phyloP scores from a whole-genome alignment of 1,139 yeast species.

The Geotrichum citri-aurantii region DNA sequence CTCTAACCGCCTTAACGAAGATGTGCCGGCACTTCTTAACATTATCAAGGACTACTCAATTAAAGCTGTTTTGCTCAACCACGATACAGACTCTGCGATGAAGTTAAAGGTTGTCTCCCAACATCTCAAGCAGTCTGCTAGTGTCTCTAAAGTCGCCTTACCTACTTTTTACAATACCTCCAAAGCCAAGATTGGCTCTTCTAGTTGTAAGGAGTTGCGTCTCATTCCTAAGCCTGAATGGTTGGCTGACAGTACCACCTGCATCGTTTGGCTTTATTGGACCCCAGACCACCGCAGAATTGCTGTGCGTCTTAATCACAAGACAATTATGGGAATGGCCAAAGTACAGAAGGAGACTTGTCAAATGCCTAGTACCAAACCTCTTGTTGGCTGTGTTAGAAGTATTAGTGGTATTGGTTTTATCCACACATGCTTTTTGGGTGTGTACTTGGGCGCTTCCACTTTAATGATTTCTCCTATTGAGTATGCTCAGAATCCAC shows the following conservation, averaged over 20 bases:
- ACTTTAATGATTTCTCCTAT: conserved; percentile 77
- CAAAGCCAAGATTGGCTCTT: conserved; percentile 54
- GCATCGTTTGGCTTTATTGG: conserved; percentile 62
- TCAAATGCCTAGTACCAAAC: conserved; percentile 63
- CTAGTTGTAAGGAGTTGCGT: conserved; percentile 43
- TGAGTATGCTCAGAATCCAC: conserved; percentile 72
- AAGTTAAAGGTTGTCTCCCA: conserved; percentile 66
- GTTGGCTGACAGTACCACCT: conserved; percentile 35
- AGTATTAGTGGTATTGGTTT: conserved; percentile 85
- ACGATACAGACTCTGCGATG: conserved; percentile 59
- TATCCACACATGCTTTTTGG: conserved; percentile 72
- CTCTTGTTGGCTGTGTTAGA: conserved; percentile 81
- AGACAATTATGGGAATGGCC: conserved; percentile 67
- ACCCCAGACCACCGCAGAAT: conserved; percentile 67
- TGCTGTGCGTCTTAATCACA: conserved; percentile 61
- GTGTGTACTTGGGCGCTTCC: conserved; percentile 80
- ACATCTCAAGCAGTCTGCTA: conserved; percentile 52
- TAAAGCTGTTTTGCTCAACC: conserved; percentile 67
- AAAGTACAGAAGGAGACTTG: conserved; percentile 90
- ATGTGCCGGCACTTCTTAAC: conserved; percentile 61
- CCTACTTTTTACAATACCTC: conserved; percentile 63
- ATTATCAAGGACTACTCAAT: conserved; percentile 67
- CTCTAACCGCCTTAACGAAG: conserved; percentile 64
- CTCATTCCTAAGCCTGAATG: conserved; percentile 42
- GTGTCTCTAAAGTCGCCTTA: conserved; percentile 40